Evolutionary conservation across 352 stramenopile species (phyloP), one percentile per base, ranked within the genome.

Genomic region (Phytophthora constricta): DNA sequence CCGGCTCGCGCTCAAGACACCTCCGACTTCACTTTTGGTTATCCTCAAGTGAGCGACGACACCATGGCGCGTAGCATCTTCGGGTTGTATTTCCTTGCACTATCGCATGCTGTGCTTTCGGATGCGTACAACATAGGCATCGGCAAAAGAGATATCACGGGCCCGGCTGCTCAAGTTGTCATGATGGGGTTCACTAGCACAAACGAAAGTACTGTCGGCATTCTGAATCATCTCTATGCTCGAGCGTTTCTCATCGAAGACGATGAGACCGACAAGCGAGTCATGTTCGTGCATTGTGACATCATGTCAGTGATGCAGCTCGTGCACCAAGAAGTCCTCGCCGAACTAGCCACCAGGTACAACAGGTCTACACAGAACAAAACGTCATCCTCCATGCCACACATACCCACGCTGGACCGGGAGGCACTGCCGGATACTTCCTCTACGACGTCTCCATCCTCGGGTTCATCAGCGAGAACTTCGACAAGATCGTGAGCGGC

Each of bases 321-420:
- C 11, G 77, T 83, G 23, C 80, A 88, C 41, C 74, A 86, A 33
- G 73, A 88, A 46, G 80, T 86, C 26, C 62, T 88, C 13, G 55
- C 62, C 19, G 27, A 86, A 41, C 65, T 84, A 20, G 47, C 49
- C 33, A 41, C 17, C 57, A 78, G 74, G 43, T 83, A 78, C 54
- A 42, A 37, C 45, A 57, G 70, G 11, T 79, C 14, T 83, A 83
- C 75, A 65, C 67, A 17, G 75, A 72, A 49, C 75, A 89, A 51
- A 93, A 91, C 62, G 70, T 92, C n/a, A 70, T 77, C 9, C 74
- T 96, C 1, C 85, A 84, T 57, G 88, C 85, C 23, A 95, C 85
- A 3, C 90, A 97, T 70, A 96, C 89, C n/a, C 90, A 97, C 62
- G 86, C 81, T 19, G 84, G 77, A 1, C 86, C 89, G 0, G 87